Percentiles rank a stretch among this genome's conserved stretches.
These are phyloP conservation scores for Ustilago tritici DNA, from an alignment of 1,284 basidiomycete species.

Conservation along the genomic window DNA sequence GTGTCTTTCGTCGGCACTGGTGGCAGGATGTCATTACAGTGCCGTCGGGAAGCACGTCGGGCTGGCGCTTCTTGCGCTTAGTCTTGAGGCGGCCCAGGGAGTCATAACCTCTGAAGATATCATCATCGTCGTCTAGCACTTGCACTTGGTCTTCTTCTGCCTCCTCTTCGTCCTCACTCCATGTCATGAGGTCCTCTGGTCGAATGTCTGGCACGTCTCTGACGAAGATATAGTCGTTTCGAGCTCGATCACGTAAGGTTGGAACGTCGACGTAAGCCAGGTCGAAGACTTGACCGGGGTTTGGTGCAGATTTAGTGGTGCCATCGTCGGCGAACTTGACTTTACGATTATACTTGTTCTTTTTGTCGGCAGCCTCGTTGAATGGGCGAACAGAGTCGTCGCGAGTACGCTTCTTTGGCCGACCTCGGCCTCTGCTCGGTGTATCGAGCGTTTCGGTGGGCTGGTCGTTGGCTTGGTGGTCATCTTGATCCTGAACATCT, in stretches of 20 bases:
- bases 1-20: slow-evolving; percentile 49
- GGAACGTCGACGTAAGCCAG: slow-evolving; percentile 40
- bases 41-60: slow-evolving; percentile 28
- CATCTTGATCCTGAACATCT: background rate
- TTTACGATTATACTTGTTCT: slow-evolving; percentile 39
- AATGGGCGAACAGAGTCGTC: slow-evolving; percentile 8
- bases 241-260: slow-evolving; percentile 30
- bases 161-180: slow-evolving; percentile 40
- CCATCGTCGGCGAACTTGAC: slow-evolving; percentile 46
- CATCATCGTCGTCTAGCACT: slow-evolving; percentile 7
- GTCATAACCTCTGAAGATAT: slow-evolving; percentile 2
- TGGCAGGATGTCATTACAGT: slow-evolving; percentile 44
- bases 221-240: slow-evolving; percentile 45
- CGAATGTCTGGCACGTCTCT: slow-evolving; percentile 36
- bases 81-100: slow-evolving; percentile 15
- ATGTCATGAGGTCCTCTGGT: slow-evolving; percentile 30
- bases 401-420: slow-evolving; percentile 22
- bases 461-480: slow-evolving; percentile 9
- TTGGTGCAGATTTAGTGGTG: slow-evolving; percentile 39
- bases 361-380: slow-evolving; percentile 10
- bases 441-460: slow-evolving; percentile 2
- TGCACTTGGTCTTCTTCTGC: slow-evolving; percentile 22
- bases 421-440: slow-evolving; percentile 17
- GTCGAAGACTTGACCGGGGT: slow-evolving; percentile 26
- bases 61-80: slow-evolving; percentile 14